Evolutionary conservation across 2,329 filamentous ascomycete species (phyloP), one percentile per base, ranked within the genome.

Genomic region (Sporothrix pallida): DNA sequence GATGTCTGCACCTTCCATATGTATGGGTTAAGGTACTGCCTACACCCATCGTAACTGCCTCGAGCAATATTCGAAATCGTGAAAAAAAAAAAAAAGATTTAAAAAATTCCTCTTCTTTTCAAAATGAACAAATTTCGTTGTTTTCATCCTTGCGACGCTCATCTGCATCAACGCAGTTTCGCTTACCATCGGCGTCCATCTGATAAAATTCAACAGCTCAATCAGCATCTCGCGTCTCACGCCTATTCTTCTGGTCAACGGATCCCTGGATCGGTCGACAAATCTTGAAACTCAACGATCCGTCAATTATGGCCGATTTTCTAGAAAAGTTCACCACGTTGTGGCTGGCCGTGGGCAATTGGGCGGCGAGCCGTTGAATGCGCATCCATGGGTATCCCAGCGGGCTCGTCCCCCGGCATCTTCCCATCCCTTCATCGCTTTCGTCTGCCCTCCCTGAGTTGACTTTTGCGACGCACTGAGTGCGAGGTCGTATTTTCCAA

Each of bases 281-380:
- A 52, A 65, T 70, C 23, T 23, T 72, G 71, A 72, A 68, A 72
- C 62, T 37, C 26, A 44, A n/a, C 52, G 52, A 68, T 60, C 50
- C 42, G 50, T 15, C 42, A 31, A 42, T 1, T 48, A n/a, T 52
- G 20, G 44, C 46, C 15, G 37, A 20, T n/a, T 23, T 72, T 56
- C 60, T 56, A 67, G 70, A 65, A 65, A 17, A 2, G 9, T 20
- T 54, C 26, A 56, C 46, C 26, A 65, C 46, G 58, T 56, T 65
- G 60, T 23, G n/a, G 12, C 23, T 15, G 70, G 56, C 70, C 44
- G 70, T 37, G 70, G 56, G 58, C n/a, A 9, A 9, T 9, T 23
- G 44, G 70, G 20, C 46, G 17, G 58, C 17, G 46, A 52, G 23
- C 69, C 69, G 44, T 23, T 44, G 3, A 4, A 60, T 26, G 15